Conservation (phyloP, 768 basidiomycete species). For the Termitomyces sp. region DNA sequence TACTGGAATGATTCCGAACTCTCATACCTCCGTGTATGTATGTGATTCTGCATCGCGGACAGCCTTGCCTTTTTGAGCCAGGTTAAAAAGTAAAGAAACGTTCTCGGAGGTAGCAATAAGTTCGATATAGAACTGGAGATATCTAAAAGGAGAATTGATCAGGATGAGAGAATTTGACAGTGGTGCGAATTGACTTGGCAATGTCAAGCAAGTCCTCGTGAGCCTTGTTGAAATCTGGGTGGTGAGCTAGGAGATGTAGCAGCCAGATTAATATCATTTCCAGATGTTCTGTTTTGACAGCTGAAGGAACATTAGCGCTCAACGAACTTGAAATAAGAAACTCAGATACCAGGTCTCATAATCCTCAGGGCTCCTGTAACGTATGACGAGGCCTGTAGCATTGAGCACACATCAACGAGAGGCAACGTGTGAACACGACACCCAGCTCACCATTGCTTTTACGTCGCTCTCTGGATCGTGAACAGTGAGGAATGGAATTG, state of each 20-base stretch:
- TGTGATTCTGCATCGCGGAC: conserved; percentile 75
- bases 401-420: background rate
- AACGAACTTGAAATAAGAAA: background rate
- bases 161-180: background rate
- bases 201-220: conserved; percentile 71
- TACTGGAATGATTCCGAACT: background rate
- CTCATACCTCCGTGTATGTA: conserved; percentile 59
- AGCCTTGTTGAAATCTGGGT: conserved; percentile 79
- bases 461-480: conserved; percentile 89
- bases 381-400: conserved; percentile 48
- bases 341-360: conserved; percentile 35
- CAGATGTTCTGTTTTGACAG: conserved; percentile 54
- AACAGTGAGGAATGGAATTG: conserved; percentile 83
- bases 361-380: conserved; percentile 41
- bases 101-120: conserved; percentile 76
- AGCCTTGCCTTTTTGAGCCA: conserved; percentile 80
- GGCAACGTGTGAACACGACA: background rate
- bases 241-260: conserved; percentile 85
- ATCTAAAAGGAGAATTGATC: conserved; percentile 38
- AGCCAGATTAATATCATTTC: conserved; percentile 84
- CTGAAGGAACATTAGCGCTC: conserved; percentile 21
- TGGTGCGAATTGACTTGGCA: conserved; percentile 54
- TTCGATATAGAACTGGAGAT: conserved; percentile 84
- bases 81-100: conserved; percentile 73
- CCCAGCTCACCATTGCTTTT: conserved; percentile 50